Conservation (phyloP, 2,329 filamentous ascomycete genomes). For the Drechslerella dactyloides region DNA sequence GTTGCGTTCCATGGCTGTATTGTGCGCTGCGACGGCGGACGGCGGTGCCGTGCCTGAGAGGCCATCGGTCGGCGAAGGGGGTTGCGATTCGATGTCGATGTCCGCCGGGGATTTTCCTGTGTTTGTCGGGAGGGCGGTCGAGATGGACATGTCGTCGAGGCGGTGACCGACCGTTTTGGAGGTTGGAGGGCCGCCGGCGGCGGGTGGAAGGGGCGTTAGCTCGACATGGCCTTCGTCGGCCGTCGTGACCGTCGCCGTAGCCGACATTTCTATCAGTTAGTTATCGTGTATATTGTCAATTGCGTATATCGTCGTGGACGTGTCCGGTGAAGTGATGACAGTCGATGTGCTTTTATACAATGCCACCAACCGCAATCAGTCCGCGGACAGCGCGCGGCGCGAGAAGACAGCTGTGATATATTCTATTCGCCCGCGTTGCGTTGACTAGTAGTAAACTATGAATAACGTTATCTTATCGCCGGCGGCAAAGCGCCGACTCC, state of each 20-base stretch:
- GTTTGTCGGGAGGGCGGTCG: constrained; percentile 16
- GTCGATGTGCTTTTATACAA: no score
- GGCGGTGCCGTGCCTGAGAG: constrained; percentile 49
- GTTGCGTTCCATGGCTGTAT: constrained; percentile 51
- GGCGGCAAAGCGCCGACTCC: constrained; percentile 19
- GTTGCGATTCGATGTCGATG: constrained; percentile 44
- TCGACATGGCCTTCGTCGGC: constrained; percentile 22
- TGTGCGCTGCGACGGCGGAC: constrained; percentile 50
- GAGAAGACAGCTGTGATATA: no score
- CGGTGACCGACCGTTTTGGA: constrained; percentile 9
- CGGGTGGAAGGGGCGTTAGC: constrained; percentile 8
- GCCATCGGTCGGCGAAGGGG: constrained; percentile 29
- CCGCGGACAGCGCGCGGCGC: no score
- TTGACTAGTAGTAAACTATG: no score
- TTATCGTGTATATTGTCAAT: no score
- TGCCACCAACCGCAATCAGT: no score
- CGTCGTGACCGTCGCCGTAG: constrained; percentile 24
- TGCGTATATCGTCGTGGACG: not conserved
- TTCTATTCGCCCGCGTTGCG: no score
- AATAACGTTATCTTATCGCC: no score
- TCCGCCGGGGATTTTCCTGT: constrained; percentile 15
- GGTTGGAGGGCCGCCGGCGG: constrained; percentile 14
- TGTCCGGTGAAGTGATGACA: no score
- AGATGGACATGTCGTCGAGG: constrained; percentile 30
- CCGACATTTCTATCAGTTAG: constrained; percentile 21